Conservation (phyloP, 345 rosid genomes). For the Eucalyptus guilfoylei region DNA sequence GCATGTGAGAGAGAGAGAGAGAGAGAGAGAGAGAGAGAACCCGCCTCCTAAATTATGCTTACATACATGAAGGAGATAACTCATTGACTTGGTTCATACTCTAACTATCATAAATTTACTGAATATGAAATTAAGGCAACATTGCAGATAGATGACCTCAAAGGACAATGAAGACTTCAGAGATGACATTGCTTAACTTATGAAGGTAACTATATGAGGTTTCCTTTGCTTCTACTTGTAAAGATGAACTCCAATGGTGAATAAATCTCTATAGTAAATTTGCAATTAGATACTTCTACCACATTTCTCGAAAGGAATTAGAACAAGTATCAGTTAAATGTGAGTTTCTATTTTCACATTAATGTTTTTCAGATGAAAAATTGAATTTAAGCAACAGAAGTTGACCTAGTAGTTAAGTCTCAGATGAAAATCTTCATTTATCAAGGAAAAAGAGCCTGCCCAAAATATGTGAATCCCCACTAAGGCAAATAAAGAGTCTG, state of each 20-base stretch:
- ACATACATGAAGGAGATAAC: not conserved
- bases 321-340: not conserved
- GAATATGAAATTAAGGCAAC: not conserved
- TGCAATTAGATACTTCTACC: not conserved
- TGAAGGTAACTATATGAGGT: not conserved
- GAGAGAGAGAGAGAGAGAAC: not conserved
- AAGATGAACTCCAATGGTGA: not conserved
- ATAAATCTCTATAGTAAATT: not conserved
- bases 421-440: not conserved
- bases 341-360: not conserved
- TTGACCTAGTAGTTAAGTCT: not conserved
- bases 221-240: not conserved
- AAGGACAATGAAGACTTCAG: not conserved
- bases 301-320: not conserved
- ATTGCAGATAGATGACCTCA: not conserved
- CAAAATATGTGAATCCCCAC: not conserved
- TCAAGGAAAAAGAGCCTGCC: not conserved
- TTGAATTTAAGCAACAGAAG: not conserved
- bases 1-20: fast-evolving
- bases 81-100: not conserved
- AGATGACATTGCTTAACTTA: not conserved
- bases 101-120: not conserved
- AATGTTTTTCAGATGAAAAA: not conserved
- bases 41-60: not conserved
- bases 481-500: not conserved